Conservation (phyloP, 768 basidiomycete species). For the Tulasnella sp. region DNA sequence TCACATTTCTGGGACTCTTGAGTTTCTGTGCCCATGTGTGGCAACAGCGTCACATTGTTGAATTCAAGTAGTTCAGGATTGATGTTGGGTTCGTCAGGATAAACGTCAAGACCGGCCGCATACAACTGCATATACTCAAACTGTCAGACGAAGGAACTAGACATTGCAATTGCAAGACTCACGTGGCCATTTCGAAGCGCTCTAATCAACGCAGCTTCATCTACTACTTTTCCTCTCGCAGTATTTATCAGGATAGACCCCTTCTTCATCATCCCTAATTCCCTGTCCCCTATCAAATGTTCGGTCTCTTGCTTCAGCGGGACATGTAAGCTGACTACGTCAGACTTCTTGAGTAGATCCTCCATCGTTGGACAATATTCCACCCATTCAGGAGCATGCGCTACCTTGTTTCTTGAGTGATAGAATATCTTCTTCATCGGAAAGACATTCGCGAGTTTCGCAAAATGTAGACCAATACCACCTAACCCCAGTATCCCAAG, state of each 20-base stretch:
- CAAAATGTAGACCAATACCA: constrained; percentile 60
- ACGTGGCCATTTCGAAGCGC: constrained; percentile 83
- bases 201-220: constrained; percentile 74
- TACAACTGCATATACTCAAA: constrained; percentile 44
- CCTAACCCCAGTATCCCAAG: constrained; percentile 64
- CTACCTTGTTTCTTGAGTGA: constrained; percentile 46
- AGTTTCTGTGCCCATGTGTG: constrained; percentile 86
- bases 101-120: constrained; percentile 76
- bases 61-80: constrained; percentile 70
- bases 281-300: constrained; percentile 56
- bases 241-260: constrained; percentile 76
- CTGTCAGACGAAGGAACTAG: constrained; percentile 8
- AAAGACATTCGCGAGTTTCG: constrained; percentile 61
- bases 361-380: constrained; percentile 53
- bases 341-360: constrained; percentile 53
- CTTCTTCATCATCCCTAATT: constrained; percentile 64
- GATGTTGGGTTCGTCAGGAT: constrained; percentile 68
- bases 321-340: constrained; percentile 77
- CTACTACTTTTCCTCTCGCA: constrained; percentile 80
- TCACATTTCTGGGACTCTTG: constrained; percentile 54
- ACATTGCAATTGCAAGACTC: constrained; percentile 26
- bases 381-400: constrained; percentile 55
- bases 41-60: constrained; percentile 71
- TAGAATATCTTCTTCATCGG: constrained; percentile 81
- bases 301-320: constrained; percentile 65